phyloP scores from a whole-genome alignment of 2,329 filamentous ascomycete species.

The Aspergillus vadensis region DNA sequence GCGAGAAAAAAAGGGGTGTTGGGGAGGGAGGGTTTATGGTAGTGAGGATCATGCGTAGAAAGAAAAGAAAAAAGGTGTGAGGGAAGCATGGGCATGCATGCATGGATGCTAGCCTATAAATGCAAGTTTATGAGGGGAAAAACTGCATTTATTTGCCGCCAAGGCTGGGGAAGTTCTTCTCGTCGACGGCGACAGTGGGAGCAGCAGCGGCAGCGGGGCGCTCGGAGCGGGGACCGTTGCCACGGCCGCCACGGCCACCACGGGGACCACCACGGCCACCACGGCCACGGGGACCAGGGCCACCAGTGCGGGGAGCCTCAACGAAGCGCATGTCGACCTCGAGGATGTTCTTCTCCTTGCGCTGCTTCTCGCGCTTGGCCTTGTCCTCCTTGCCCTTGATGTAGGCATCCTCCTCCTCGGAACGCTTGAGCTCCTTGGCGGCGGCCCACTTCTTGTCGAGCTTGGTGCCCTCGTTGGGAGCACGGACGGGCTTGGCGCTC shows the following conservation, averaged over 20 bases:
- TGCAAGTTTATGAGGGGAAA: too few relatives aligned
- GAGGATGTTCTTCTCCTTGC: slow-evolving; percentile 86
- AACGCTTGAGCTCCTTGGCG: slow-evolving; percentile 67
- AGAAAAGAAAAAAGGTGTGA: neutral
- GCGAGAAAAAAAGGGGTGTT: neutral
- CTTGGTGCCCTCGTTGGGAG: slow-evolving; percentile 90
- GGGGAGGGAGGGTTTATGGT: neutral
- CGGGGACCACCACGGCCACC: slow-evolving; percentile 24
- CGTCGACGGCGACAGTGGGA: slow-evolving; percentile 43
- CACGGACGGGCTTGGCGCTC: slow-evolving; percentile 71
- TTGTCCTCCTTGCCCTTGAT: slow-evolving; percentile 75
- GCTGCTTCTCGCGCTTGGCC: slow-evolving; percentile 78
- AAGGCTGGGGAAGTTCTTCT: slow-evolving; percentile 51
- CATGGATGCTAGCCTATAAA: slow-evolving; percentile 1
- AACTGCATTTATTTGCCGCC: slow-evolving; percentile 38
- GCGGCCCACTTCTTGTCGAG: slow-evolving; percentile 88
- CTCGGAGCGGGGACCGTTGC: slow-evolving; percentile 29
- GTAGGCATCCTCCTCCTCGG: slow-evolving; percentile 70
- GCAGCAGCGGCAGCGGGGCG: slow-evolving; percentile 27
- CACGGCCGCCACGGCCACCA: slow-evolving; percentile 23
- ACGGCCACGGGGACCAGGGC: slow-evolving; percentile 41
- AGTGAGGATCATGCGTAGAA: too few relatives aligned
- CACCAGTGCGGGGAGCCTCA: slow-evolving; percentile 56
- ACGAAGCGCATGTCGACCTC: slow-evolving; percentile 85
- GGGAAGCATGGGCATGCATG: neutral